These are phyloP conservation scores for Phyllosticta capitalensis DNA, from an alignment of 2,329 filamentous ascomycete genomes.

Conservation along the genomic window DNA sequence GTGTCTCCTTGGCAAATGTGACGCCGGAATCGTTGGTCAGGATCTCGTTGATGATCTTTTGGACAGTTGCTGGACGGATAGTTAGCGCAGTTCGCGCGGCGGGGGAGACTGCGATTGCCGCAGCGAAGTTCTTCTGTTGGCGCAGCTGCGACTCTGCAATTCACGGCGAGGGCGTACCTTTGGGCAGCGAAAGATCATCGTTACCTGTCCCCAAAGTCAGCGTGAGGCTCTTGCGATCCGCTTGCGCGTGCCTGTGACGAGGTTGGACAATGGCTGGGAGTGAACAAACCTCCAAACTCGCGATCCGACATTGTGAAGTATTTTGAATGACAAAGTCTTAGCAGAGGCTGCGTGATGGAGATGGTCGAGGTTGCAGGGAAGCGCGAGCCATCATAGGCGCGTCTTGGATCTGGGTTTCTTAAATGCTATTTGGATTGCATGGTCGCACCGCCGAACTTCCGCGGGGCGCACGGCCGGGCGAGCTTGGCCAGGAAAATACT, in stretches of 20 bases:
- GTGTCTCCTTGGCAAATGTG: conserved; percentile 87
- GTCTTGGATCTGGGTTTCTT: conserved; percentile 6
- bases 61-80: conserved; percentile 49
- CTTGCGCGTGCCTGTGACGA: background rate
- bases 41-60: conserved; percentile 89
- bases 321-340: background rate
- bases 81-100: conserved; percentile 13
- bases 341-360: background rate
- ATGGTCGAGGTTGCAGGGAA: background rate
- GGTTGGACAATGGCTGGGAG: background rate
- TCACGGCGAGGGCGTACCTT: conserved; percentile 20
- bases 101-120: background rate
- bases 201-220: conserved; percentile 16
- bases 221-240: background rate
- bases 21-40: conserved; percentile 67
- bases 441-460: background rate
- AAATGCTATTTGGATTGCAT: conserved; percentile 4
- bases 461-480: background rate
- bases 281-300: conserved; percentile 28
- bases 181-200: conserved; percentile 33
- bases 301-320: conserved; percentile 28
- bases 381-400: conserved; percentile 5
- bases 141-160: background rate
- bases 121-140: background rate
- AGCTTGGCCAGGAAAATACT: background rate